Percentiles rank a stretch among this genome's conserved stretches.
phyloP scores from a whole-genome alignment of 2,329 filamentous ascomycete genomes.

The Amesomyces nigricolor region DNA sequence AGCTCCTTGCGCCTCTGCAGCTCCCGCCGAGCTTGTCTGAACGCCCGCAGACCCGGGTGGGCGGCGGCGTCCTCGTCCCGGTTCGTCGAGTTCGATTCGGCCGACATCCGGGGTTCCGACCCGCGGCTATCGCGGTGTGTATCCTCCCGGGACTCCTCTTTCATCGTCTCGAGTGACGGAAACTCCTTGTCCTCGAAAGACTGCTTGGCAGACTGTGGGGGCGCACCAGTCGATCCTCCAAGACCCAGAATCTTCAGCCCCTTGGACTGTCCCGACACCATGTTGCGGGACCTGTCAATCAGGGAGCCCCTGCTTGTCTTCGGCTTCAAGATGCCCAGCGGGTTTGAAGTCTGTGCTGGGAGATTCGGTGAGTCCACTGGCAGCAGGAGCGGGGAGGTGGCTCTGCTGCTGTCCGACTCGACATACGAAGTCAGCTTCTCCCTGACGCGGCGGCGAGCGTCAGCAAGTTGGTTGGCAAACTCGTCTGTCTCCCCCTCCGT shows the following conservation, averaged over 20 bases:
- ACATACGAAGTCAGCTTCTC: constrained; percentile 67
- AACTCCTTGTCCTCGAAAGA: constrained; percentile 34
- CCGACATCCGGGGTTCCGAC: constrained; percentile 17
- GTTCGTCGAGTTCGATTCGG: constrained; percentile 16
- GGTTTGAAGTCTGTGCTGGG: constrained; percentile 18
- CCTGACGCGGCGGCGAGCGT: constrained; percentile 64
- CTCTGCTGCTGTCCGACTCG: constrained; percentile 51
- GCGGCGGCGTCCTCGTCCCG: constrained; percentile 34
- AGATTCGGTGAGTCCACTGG: constrained; percentile 32
- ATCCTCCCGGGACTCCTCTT: constrained; percentile 24
- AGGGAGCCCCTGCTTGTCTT: constrained; percentile 66
- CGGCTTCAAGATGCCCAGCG: constrained; percentile 53
- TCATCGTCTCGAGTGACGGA: constrained; percentile 24
- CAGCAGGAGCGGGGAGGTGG: constrained; percentile 38
- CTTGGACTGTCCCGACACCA: constrained; percentile 44
- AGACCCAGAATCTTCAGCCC: constrained; percentile 58
- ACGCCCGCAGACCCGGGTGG: constrained; percentile 50
- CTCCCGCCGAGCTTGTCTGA: constrained; percentile 52
- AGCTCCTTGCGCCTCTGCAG: constrained; percentile 51
- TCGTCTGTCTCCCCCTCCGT: constrained; percentile 56
- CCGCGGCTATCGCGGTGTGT: neutral
- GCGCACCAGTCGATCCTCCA: constrained; percentile 38
- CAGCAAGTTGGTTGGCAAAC: constrained; percentile 67
- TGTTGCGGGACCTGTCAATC: constrained; percentile 38
- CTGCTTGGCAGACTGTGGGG: constrained; percentile 37